Percentiles rank a stretch among this genome's conserved stretches.
phyloP scores from a whole-genome alignment of 2,329 filamentous ascomycete species.

The Didymella segeticola region DNA sequence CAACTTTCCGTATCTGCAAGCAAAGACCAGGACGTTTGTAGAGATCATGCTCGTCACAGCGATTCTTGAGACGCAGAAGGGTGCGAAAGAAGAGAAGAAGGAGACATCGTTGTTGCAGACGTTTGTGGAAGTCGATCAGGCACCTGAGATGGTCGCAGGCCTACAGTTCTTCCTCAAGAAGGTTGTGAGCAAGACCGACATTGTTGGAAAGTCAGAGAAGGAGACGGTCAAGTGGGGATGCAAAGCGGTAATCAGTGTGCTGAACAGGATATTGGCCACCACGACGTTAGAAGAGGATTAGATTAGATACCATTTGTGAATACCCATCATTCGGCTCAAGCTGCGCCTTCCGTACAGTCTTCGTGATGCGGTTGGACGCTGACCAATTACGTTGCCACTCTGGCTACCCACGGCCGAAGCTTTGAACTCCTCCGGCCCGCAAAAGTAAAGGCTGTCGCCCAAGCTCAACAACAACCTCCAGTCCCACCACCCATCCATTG shows the following conservation, averaged over 20 bases:
- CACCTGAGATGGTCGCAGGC: conserved; percentile 73
- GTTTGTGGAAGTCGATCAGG: conserved; percentile 69
- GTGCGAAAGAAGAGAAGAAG: conserved; percentile 55
- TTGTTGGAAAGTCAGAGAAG: conserved; percentile 57
- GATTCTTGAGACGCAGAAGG: conserved; percentile 70
- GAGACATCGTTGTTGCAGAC: conserved; percentile 68
- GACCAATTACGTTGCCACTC: conserved; percentile 16
- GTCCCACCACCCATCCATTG: conserved; percentile 48
- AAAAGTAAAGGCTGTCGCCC: conserved; percentile 18
- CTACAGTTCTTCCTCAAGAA: conserved; percentile 82
- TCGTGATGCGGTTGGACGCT: conserved; percentile 8
- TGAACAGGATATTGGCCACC: conserved; percentile 45
- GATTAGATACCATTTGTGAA: conserved; percentile 28
- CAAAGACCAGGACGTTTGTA: conserved; percentile 77
- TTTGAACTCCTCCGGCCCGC: conserved; percentile 10
- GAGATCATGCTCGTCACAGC: conserved; percentile 81
- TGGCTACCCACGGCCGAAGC: conserved; percentile 32
- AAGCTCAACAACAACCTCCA: conserved; percentile 47
- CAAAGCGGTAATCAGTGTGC: conserved; percentile 45
- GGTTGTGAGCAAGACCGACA: conserved; percentile 71
- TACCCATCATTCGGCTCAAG: neutral
- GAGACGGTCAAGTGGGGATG: conserved; percentile 58
- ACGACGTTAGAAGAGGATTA: conserved; percentile 50
- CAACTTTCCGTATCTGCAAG: conserved; percentile 78
- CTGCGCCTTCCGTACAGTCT: conserved; percentile 1